Conservation (phyloP, 2,329 filamentous ascomycete species). For the Colletotrichum viniferum region DNA sequence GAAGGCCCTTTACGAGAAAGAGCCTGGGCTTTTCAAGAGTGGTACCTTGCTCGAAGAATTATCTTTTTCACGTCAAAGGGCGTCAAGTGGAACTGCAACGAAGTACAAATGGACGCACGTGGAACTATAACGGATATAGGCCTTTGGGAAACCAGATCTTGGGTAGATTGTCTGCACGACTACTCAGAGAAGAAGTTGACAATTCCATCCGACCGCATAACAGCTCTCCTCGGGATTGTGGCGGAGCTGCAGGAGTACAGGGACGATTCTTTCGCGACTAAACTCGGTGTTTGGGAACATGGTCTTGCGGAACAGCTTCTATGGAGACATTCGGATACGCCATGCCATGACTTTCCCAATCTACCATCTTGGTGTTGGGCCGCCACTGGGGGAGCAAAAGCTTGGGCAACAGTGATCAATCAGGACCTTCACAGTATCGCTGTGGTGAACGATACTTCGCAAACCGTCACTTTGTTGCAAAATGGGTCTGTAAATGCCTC, state of each 20-base stretch:
- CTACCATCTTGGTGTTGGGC: neutral
- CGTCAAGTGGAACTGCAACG: neutral
- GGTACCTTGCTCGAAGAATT: neutral
- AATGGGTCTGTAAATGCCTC: too few species aligned
- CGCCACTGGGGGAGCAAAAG: neutral
- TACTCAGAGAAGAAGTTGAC: neutral
- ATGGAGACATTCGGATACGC: neutral
- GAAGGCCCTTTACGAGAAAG: too few species aligned
- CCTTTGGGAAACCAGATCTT: too few species aligned
- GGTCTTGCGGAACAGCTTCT: neutral
- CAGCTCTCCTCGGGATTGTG: neutral
- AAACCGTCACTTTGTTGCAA: neutral
- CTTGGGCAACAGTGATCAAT: too few species aligned
- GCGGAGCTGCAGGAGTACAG: neutral
- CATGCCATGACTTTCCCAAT: accelerated
- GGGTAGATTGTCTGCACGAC: too few species aligned
- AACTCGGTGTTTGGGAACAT: neutral
- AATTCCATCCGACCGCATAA: neutral
- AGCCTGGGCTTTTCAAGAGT: neutral
- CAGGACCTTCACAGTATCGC: too few species aligned
- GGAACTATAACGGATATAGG: too few species aligned
- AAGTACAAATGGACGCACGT: accelerated
- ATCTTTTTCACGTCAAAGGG: neutral
- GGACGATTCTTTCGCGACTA: neutral
- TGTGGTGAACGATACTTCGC: too few species aligned